Evolutionary conservation across 2,329 filamentous ascomycete genomes (phyloP).

Genomic region (Talaromyces marneffei): DNA sequence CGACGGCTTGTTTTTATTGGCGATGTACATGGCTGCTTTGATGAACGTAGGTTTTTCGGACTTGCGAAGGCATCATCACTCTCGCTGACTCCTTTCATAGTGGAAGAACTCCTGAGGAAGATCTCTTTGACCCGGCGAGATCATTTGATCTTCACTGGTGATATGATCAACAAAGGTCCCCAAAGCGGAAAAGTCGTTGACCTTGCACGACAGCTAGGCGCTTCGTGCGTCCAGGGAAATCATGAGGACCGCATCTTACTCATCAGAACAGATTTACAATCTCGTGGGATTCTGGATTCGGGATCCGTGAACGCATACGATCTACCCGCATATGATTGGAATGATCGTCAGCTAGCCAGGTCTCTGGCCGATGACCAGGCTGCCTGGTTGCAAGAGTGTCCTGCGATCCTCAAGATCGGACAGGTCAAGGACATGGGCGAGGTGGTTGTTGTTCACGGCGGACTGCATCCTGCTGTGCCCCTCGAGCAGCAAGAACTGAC

Average conservation of each 20-base stretch:
- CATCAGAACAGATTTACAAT: slow-evolving; percentile 47
- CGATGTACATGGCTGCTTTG: slow-evolving; percentile 84
- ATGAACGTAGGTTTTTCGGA: slow-evolving; percentile 49
- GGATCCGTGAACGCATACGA: not conserved
- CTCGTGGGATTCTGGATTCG: not conserved
- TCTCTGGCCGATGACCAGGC: slow-evolving; percentile 56
- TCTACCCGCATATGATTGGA: not conserved
- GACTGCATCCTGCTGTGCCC: slow-evolving; percentile 68
- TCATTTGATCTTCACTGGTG: slow-evolving; percentile 70
- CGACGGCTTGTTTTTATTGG: slow-evolving; percentile 71
- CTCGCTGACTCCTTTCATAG: slow-evolving; percentile 21
- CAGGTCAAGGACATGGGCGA: slow-evolving; percentile 54
- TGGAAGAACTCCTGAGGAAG: slow-evolving; percentile 58
- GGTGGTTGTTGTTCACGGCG: slow-evolving; percentile 76
- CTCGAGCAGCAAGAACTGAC: slow-evolving; percentile 68
- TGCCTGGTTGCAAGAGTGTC: slow-evolving; percentile 62
- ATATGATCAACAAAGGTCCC: slow-evolving; percentile 81
- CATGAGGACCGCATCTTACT: slow-evolving; percentile 84
- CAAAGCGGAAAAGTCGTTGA: slow-evolving; percentile 73
- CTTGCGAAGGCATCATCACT: not conserved
- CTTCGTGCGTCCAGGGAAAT: slow-evolving; percentile 82
- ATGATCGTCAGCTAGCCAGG: slow-evolving; percentile 49
- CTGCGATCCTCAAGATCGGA: slow-evolving; percentile 71
- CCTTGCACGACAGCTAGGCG: slow-evolving; percentile 65
- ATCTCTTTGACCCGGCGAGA: slow-evolving; percentile 61